These are phyloP conservation scores for Pisolithus microcarpus DNA, from an alignment of 768 basidiomycete species.

Conservation along the genomic window DNA sequence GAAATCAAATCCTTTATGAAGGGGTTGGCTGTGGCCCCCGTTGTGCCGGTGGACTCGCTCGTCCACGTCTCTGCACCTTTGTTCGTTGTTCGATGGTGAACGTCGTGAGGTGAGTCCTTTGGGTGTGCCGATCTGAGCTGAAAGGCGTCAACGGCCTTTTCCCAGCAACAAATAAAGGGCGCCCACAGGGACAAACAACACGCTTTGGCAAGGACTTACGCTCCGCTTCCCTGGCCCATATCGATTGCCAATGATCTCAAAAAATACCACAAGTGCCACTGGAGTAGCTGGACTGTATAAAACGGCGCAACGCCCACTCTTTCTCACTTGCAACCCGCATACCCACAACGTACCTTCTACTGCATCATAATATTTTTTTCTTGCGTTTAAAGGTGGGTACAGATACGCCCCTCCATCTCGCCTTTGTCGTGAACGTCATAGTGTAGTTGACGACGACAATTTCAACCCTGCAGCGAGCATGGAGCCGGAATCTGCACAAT, in stretches of 20 bases:
- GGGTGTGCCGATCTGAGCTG: not conserved
- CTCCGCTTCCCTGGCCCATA: slow-evolving; percentile 15
- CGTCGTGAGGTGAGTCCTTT: slow-evolving; percentile 4
- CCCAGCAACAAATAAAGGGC: slow-evolving; percentile 29
- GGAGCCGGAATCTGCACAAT: not conserved
- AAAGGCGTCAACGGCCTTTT: slow-evolving; percentile 12
- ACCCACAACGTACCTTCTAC: not conserved
- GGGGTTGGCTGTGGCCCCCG: not conserved
- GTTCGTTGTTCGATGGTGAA: slow-evolving; percentile 3
- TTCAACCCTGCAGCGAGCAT: not conserved
- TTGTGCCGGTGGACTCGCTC: not conserved
- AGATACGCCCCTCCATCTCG: not conserved
- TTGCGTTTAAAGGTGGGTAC: not conserved
- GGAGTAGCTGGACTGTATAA: slow-evolving; percentile 21
- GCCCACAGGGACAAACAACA: slow-evolving; percentile 44
- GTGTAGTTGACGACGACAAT: not conserved
- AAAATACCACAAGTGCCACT: slow-evolving; percentile 19
- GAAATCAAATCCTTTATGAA: slow-evolving; percentile 4
- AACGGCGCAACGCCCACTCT: slow-evolving; percentile 5
- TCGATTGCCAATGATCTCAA: slow-evolving; percentile 26
- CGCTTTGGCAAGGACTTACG: slow-evolving; percentile 4
- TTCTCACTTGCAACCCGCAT: not conserved
- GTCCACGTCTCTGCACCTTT: slow-evolving; percentile 2
- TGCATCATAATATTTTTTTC: not conserved
- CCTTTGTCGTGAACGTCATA: not conserved